Base-by-base conservation (phyloP, 768 basidiomycete species). In the Tricholoma matsutake region DNA sequence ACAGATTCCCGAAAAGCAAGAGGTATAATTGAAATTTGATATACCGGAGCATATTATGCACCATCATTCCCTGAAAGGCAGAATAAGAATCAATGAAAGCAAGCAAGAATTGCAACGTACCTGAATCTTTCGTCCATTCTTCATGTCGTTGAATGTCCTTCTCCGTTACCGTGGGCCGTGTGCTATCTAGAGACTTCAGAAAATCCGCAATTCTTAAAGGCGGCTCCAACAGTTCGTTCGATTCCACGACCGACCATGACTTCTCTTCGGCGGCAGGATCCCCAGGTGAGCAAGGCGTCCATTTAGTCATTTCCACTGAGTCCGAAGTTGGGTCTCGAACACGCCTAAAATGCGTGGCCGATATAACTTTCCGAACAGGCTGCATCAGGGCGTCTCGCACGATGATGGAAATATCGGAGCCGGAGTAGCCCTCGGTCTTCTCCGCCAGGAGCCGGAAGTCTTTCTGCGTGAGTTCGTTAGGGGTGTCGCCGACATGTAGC, bases 351-450 rank as follows among this genome's bases (percentile, higher is more conserved):
- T 99, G 96, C 0, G 95, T 97, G 2, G 97, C 95, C 20, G 88
- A 86, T 54, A 98, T 85, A 49, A 99, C 94, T 72, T 99, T 98
- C 57, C 96, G 87, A 13, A 99, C 92, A 1, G 96, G 96, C 71
- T 98, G 96, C 96, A 98, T 99, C 64, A 99, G 83, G 0, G 96
- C 96, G 69, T 98, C 96, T 59, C 95, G 89, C 25, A 98, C 96
- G 56, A 96, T 81, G 64, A 96, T 90, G 2, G 96, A 86, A 56
- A 99, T 94, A 76, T 98, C 96, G 7, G 93, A 95, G 7, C 96
- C 96, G 31, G 95, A 94, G 72, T 92, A 97, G 0, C 96, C 95
- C 20, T 97, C 94, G 0, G 97, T 98, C 68, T 81, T 84, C 11
- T 93, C 86, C 2, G 93, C 97, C 1, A 99, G 81, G 25, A 75